A percentile compares a stretch with the other conserved stretches of the same genome.
Conservation (phyloP, 345 rosid species). For the Conringia planisiliqua region DNA sequence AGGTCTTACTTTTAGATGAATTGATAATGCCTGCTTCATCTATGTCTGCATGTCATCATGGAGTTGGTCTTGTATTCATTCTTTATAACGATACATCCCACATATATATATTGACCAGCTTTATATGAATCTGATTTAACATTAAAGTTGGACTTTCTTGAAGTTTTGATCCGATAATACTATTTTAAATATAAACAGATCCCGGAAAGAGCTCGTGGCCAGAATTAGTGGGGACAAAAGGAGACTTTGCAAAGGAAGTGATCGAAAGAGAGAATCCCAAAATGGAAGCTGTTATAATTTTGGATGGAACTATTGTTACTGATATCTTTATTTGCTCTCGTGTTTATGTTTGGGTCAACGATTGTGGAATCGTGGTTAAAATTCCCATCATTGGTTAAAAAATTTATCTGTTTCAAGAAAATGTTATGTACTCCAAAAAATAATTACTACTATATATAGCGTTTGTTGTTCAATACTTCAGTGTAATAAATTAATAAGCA, state of each 20-base stretch:
- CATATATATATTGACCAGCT: too few relatives aligned
- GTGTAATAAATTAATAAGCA: neutral
- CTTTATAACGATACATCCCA: too few relatives aligned
- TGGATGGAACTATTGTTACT: neutral
- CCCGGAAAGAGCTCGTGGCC: constrained; percentile 27
- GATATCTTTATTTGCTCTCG: constrained; percentile 7
- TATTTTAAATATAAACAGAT: constrained; percentile 8
- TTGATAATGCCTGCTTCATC: too few relatives aligned
- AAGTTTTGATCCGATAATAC: neutral
- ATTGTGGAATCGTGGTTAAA: constrained; percentile 11
- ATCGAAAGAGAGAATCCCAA: constrained; percentile 29
- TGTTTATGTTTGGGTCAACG: constrained; percentile 21
- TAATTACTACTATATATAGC: neutral
- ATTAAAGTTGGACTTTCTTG: neutral
- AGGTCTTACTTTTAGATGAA: too few relatives aligned
- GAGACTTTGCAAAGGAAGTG: constrained; percentile 31
- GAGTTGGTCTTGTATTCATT: too few relatives aligned
- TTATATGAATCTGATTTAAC: too few relatives aligned
- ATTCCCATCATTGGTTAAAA: constrained; percentile 9
- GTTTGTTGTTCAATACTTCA: neutral
- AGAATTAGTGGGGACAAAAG: constrained; percentile 5
- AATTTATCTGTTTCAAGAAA: neutral
- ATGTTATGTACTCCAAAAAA: neutral
- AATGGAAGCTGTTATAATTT: constrained; percentile 14
- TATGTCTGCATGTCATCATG: too few relatives aligned